phyloP scores from a whole-genome alignment of 176 grass and related monocot genomes.

The Eremochloa ophiuroides region DNA sequence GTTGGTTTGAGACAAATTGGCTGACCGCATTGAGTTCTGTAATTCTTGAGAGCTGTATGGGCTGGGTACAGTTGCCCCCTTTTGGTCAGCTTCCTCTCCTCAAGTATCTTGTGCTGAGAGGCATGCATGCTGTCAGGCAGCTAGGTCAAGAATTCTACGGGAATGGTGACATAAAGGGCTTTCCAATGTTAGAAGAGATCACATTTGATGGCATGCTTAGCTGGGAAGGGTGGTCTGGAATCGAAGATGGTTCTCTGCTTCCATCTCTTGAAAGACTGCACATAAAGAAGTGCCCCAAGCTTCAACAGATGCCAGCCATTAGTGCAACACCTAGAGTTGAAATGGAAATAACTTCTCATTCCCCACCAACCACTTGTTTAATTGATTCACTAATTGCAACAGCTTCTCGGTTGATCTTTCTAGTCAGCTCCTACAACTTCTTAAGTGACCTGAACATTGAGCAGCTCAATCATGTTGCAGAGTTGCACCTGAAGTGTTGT shows the following conservation, averaged over 20 bases:
- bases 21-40: conserved; percentile 18
- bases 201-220: conserved; percentile 33
- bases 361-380: conserved; percentile 10
- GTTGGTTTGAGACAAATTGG: conserved; percentile 50
- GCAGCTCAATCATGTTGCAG: conserved; percentile 25
- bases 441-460: conserved; percentile 12
- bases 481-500: conserved; percentile 33
- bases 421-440: conserved; percentile 28
- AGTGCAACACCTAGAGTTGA: conserved; percentile 46
- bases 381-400: conserved; percentile 30
- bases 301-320: conserved; percentile 27
- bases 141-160: conserved; percentile 46
- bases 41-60: conserved; percentile 21
- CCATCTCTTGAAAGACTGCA: conserved; percentile 35
- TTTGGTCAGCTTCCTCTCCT: conserved; percentile 55
- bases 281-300: conserved; percentile 40
- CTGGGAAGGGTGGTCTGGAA: conserved; percentile 35
- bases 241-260: conserved; percentile 16
- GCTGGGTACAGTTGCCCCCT: conserved; percentile 37
- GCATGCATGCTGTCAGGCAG: conserved; percentile 23
- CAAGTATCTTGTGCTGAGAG: conserved; percentile 26
- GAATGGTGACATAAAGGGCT: conserved; percentile 21
- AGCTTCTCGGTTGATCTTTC: conserved; percentile 13
- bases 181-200: conserved; percentile 48
- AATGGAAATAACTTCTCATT: conserved; percentile 32